These are phyloP conservation scores for Pisolithus microcarpus DNA, from an alignment of 768 basidiomycete species.

Conservation along the genomic window DNA sequence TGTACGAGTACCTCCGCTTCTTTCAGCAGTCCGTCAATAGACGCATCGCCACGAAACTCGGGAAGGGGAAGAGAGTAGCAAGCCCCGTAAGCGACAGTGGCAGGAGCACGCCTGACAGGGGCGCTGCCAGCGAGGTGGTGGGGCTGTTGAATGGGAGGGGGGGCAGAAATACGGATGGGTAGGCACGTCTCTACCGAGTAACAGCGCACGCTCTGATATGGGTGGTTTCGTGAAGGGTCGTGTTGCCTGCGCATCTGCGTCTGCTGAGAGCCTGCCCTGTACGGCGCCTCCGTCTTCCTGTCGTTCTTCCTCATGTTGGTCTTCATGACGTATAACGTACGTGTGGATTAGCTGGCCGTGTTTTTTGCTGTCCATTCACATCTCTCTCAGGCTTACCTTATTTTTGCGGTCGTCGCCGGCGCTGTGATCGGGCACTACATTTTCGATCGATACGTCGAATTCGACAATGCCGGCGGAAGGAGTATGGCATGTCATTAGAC, in stretches of 20 bases:
- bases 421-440: conserved; percentile 79
- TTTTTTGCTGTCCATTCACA: neutral
- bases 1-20: conserved; percentile 73
- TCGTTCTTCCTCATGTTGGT: conserved; percentile 93
- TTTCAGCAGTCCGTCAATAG: conserved; percentile 54
- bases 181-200: conserved; percentile 15
- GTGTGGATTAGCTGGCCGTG: conserved; percentile 19
- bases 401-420: conserved; percentile 72
- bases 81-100: conserved; percentile 28
- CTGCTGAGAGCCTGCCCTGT: conserved; percentile 58
- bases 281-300: conserved; percentile 69
- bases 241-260: conserved; percentile 45
- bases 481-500: conserved; percentile 75
- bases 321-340: conserved; percentile 94
- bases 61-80: conserved; percentile 43
- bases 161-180: conserved; percentile 37
- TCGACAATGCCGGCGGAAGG: conserved; percentile 44
- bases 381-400: conserved; percentile 67
- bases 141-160: conserved; percentile 46
- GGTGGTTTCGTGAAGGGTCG: conserved; percentile 29
- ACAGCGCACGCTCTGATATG: neutral
- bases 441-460: conserved; percentile 59
- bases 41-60: conserved; percentile 45
- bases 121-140: conserved; percentile 37
- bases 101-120: conserved; percentile 33